Conservation (phyloP, 345 rosid species). For the Chamaenerion angustifolium region DNA sequence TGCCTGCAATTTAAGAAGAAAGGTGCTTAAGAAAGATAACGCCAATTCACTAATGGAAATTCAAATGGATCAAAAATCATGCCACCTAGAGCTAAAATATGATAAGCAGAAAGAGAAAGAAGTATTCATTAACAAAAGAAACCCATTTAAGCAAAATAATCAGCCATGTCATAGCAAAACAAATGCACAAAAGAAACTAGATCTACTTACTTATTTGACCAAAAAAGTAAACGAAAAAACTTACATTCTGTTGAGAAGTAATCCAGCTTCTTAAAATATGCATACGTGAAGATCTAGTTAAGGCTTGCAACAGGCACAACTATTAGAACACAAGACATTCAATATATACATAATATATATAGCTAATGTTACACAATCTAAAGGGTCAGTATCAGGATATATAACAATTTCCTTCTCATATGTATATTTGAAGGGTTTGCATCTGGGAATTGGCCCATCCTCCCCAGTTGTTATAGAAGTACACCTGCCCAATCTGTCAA, state of each 20-base stretch:
- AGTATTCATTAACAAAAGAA: too few relatives aligned
- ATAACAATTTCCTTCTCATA: constrained; percentile 95
- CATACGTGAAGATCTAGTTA: constrained; percentile 66
- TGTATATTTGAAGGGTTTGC: constrained; percentile 92
- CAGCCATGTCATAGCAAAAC: neutral
- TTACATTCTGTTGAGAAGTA: constrained; percentile 99
- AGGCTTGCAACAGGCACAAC: constrained; percentile 17
- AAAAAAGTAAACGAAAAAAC: constrained; percentile 5
- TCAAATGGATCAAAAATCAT: neutral
- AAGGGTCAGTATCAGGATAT: constrained; percentile 46
- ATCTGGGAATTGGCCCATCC: constrained; percentile 85
- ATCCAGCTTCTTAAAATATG: constrained; percentile 91
- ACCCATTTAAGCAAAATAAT: too few relatives aligned
- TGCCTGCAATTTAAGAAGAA: constrained; percentile 32
- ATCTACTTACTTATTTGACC: neutral
- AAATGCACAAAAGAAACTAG: neutral
- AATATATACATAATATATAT: too few relatives aligned
- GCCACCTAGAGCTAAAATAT: too few relatives aligned
- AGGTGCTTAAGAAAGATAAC: neutral
- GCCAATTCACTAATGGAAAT: neutral
- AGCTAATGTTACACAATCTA: constrained; percentile 2
- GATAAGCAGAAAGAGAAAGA: too few relatives aligned
- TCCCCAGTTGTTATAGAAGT: constrained; percentile 84
- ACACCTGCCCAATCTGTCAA: constrained; percentile 69
- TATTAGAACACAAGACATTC: neutral